Evolutionary conservation across 208 protist species (phyloP).

Genomic region (Trypanosoma congolense): DNA sequence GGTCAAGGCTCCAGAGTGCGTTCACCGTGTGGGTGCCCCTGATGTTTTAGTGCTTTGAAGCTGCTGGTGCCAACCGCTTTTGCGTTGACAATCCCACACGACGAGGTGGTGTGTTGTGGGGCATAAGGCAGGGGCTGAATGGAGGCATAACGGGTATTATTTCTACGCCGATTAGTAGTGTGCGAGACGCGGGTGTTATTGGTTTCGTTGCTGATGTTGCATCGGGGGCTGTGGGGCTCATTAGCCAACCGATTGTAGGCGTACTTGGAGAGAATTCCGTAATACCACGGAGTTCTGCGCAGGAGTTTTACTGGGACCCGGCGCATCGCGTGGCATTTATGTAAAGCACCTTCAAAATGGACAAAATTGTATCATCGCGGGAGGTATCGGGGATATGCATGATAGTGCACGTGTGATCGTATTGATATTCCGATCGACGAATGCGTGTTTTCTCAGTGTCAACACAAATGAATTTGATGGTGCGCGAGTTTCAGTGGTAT

Average conservation of each 20-base stretch:
- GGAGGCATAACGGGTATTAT: constrained; percentile 44
- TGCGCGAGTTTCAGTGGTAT: too few relatives aligned
- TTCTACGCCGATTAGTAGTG: constrained; percentile 34
- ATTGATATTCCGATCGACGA: too few relatives aligned
- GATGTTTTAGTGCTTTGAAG: constrained; percentile 17
- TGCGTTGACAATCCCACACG: background rate
- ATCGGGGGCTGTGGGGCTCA: constrained; percentile 47
- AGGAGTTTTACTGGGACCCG: constrained; percentile 17
- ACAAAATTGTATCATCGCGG: constrained; percentile 17
- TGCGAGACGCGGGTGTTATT: constrained; percentile 31
- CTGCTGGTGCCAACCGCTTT: background rate
- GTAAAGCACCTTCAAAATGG: constrained; percentile 9
- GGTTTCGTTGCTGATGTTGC: constrained; percentile 57
- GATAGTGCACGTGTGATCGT: constrained; percentile 20
- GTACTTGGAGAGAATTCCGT: constrained; percentile 46
- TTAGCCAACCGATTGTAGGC: constrained; percentile 52
- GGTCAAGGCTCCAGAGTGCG: background rate
- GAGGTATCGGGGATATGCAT: background rate
- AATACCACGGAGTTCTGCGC: constrained; percentile 60
- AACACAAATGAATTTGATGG: too few relatives aligned
- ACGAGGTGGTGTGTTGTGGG: constrained; percentile 27
- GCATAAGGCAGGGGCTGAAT: constrained; percentile 31
- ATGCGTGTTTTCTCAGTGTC: too few relatives aligned
- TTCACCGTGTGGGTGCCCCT: constrained; percentile 2
- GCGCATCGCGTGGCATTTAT: constrained; percentile 6